Evolutionary conservation across 2,329 filamentous ascomycete species (phyloP).

Genomic region (Cladorrhinum sp.): DNA sequence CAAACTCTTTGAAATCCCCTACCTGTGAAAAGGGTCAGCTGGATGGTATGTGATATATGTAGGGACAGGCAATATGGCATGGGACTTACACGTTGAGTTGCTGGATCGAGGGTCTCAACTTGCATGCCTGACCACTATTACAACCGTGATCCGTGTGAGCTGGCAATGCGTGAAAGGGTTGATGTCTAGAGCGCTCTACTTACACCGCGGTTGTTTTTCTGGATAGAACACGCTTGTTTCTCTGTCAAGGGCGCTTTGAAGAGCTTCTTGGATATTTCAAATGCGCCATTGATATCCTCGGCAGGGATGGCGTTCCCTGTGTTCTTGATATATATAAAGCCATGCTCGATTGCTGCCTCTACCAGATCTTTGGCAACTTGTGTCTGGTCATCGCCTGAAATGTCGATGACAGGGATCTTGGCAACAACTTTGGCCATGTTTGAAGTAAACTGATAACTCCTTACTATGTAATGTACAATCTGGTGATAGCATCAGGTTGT

Average conservation of each 20-base stretch:
- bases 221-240: conserved; percentile 72
- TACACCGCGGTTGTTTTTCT: conserved; percentile 72
- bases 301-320: conserved; percentile 65
- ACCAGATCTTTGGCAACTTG: conserved; percentile 68
- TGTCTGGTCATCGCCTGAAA: conserved; percentile 58
- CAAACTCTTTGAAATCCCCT: conserved; percentile 85
- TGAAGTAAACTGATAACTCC: background rate
- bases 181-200: background rate
- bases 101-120: conserved; percentile 81
- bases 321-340: conserved; percentile 87
- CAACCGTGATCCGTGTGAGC: background rate
- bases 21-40: conserved; percentile 44
- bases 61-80: background rate
- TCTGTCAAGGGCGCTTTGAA: conserved; percentile 69
- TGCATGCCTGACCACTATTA: conserved; percentile 75
- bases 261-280: conserved; percentile 68
- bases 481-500: background rate
- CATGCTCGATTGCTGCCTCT: conserved; percentile 75
- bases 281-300: conserved; percentile 66
- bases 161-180: background rate
- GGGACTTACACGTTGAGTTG: conserved; percentile 66
- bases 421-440: conserved; percentile 36
- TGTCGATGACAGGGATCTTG: conserved; percentile 78
- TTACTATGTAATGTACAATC: no score
- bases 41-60: background rate